Evolutionary conservation across 2,329 filamentous ascomycete genomes (phyloP).

Genomic region (Monilinia fructicola): DNA sequence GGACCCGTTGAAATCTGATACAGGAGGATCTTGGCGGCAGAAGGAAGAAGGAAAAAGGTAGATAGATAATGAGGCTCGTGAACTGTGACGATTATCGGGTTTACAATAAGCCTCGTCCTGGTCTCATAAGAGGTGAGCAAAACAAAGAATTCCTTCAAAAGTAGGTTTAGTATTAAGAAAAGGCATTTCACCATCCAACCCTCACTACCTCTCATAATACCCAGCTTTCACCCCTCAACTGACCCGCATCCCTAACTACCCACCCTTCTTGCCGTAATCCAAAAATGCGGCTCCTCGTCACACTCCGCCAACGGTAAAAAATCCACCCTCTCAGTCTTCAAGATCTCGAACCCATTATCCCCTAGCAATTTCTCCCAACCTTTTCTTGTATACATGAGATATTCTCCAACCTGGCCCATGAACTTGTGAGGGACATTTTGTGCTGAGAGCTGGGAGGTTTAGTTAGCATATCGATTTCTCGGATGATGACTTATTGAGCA

Average conservation of each 20-base stretch:
- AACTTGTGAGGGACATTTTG: not conserved
- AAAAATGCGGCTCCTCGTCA: not conserved
- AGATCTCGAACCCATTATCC: slow-evolving; percentile 4
- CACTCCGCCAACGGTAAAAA: not conserved
- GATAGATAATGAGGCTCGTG: no score
- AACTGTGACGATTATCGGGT: no score
- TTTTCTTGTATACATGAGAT: not conserved
- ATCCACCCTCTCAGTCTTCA: not conserved
- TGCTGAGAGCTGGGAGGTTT: not conserved
- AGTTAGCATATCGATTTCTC: not conserved
- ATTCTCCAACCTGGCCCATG: not conserved
- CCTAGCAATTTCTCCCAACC: not conserved
- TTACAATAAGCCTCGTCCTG: no score
- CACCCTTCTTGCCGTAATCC: not conserved
- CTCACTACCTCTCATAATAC: no score
- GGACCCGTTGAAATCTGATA: no score
- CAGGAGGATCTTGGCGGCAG: no score
- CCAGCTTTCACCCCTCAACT: not conserved
- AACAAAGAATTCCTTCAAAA: no score
- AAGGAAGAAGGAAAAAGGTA: no score
- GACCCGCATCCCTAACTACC: not conserved
- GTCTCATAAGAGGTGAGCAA: no score
- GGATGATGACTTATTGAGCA: not conserved
- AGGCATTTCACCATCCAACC: not conserved
- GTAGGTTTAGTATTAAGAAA: no score